Evolutionary conservation across 1,284 basidiomycete species (phyloP).

Genomic region (Rhodotorula sp.): DNA sequence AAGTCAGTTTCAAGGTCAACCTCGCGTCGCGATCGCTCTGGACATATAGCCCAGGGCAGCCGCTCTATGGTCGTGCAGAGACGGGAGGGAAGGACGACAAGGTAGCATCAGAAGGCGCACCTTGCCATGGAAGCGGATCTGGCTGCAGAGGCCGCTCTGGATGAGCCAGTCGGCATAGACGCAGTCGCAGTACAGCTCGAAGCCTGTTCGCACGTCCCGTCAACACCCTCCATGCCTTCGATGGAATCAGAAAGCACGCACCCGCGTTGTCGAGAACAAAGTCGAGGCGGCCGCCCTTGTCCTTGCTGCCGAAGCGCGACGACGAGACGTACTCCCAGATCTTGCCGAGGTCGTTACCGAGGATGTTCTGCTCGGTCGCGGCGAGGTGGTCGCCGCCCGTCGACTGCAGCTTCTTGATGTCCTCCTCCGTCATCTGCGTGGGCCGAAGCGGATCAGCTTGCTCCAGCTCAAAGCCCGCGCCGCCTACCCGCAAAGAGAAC

Average conservation of each 20-base stretch:
- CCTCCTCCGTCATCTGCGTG: slow-evolving; percentile 84
- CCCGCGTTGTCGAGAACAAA: slow-evolving; percentile 62
- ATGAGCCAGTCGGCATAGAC: slow-evolving; percentile 86
- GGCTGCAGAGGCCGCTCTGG: slow-evolving; percentile 80
- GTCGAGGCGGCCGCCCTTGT: slow-evolving; percentile 79
- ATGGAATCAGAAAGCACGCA: not conserved
- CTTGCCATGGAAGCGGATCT: slow-evolving; percentile 91
- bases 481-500: too few relatives aligned
- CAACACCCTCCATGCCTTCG: too few relatives aligned
- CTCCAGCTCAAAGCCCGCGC: not conserved
- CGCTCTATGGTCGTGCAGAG: too few relatives aligned
- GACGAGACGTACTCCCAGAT: slow-evolving; percentile 75
- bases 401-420: slow-evolving; percentile 95
- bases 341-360: slow-evolving; percentile 76
- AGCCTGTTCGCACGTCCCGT: slow-evolving; percentile 65
- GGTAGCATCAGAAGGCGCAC: slow-evolving; percentile 3
- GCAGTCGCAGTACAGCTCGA: slow-evolving; percentile 94
- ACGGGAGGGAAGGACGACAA: not conserved
- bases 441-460: not conserved
- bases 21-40: not conserved
- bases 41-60: not conserved
- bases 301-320: slow-evolving; percentile 51
- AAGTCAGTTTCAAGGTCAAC: not conserved
- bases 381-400: slow-evolving; percentile 94
- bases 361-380: slow-evolving; percentile 90